A percentile compares a stretch with the other conserved stretches of the same genome.
Conservation (phyloP, 1,284 basidiomycete genomes). For the Clitocybe nebularis region DNA sequence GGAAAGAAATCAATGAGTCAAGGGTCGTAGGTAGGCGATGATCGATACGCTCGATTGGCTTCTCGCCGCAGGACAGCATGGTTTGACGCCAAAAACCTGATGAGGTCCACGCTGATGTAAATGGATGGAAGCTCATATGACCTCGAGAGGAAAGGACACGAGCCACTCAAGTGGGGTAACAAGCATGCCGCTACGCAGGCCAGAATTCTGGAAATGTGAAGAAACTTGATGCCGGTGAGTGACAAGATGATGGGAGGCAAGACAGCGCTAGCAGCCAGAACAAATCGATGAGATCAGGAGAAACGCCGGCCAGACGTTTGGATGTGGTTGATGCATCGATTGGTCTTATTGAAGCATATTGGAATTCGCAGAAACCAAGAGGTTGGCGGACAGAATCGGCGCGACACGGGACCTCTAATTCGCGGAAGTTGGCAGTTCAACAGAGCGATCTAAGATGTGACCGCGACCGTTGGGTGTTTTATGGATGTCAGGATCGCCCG, state of each 20-base stretch:
- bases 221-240: neutral
- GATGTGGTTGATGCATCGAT: neutral
- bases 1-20: no score
- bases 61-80: neutral
- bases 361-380: neutral
- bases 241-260: neutral
- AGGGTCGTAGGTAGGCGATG: neutral
- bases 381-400: neutral
- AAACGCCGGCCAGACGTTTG: neutral
- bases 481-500: no score
- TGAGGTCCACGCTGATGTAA: neutral
- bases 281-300: neutral
- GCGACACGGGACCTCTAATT: no score
- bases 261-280: neutral
- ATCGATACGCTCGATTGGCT: neutral
- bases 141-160: conserved; percentile 1
- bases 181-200: no score
- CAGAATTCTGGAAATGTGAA: neutral
- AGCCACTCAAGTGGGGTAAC: conserved; percentile 1
- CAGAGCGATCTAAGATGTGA: no score
- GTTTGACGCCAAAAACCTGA: neutral
- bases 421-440: no score
- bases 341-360: neutral
- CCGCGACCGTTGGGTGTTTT: no score
- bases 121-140: neutral